phyloP scores from a whole-genome alignment of 2,329 filamentous ascomycete species.

The Sporothrix sp. region DNA sequence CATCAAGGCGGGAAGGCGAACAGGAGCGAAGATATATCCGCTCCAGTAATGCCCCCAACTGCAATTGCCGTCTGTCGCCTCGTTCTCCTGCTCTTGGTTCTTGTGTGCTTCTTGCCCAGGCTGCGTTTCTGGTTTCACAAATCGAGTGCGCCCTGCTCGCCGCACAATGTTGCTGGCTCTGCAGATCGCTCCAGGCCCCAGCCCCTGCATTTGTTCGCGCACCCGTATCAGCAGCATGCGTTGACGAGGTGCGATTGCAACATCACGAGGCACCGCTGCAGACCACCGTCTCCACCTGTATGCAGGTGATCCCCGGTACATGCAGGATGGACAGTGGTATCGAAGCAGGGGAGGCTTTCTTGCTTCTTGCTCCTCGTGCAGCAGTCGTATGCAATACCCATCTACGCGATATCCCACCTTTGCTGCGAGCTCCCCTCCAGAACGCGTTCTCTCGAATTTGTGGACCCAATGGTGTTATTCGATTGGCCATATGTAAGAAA shows the following conservation, averaged over 20 bases:
- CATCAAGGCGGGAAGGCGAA: too few species aligned
- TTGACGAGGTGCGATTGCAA: background rate
- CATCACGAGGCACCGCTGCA: conserved; percentile 1
- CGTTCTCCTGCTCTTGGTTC: too few species aligned
- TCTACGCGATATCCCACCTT: background rate
- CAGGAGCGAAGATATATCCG: too few species aligned
- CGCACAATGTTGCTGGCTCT: too few species aligned
- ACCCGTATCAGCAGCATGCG: too few species aligned
- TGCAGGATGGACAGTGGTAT: background rate
- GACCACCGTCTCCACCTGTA: background rate
- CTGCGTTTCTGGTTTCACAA: too few species aligned
- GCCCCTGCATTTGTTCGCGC: background rate
- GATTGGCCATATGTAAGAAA: conserved; percentile 1
- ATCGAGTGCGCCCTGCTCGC: too few species aligned
- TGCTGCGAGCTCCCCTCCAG: background rate
- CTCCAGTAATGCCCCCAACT: too few species aligned
- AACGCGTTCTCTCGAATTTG: background rate
- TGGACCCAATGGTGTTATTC: conserved; percentile 4
- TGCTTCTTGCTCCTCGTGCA: background rate
- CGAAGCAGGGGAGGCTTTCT: background rate
- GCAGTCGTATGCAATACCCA: background rate
- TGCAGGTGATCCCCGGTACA: conserved; percentile 5
- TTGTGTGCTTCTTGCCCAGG: too few species aligned
- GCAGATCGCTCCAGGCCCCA: too few species aligned
- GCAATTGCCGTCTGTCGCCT: too few species aligned